Conservation (phyloP, 129 eudicot species). For the Oenanthe sinensis region DNA sequence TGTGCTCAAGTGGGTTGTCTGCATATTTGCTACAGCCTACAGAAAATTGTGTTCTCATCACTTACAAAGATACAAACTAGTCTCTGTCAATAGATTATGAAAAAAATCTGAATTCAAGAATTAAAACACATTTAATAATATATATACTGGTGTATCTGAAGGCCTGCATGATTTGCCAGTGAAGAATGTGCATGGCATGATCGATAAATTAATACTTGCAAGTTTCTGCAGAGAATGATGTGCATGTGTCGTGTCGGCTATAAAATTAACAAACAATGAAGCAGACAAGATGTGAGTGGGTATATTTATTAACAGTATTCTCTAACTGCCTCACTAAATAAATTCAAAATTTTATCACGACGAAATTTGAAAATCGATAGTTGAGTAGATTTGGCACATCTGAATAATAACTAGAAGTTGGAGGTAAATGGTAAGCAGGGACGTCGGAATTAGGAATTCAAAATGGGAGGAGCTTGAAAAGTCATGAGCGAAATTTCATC, state of each 20-base stretch:
- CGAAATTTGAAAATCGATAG: too few species aligned
- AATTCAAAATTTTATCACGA: too few species aligned
- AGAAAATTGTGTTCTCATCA: not conserved
- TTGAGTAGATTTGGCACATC: too few species aligned
- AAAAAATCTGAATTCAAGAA: not conserved
- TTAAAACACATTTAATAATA: not conserved
- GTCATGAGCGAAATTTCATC: too few species aligned
- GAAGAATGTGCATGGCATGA: constrained; percentile 3
- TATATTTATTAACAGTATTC: not conserved
- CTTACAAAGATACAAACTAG: not conserved
- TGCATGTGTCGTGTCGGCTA: not conserved
- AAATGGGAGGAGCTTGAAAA: too few species aligned
- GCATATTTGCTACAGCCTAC: not conserved
- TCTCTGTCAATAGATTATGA: not conserved
- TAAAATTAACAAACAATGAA: not conserved
- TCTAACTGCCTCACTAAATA: not conserved
- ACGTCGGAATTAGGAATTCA: too few species aligned
- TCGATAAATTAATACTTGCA: not conserved
- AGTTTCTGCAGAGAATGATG: not conserved
- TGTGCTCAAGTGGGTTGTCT: not conserved
- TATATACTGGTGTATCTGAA: not conserved
- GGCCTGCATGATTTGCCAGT: not conserved
- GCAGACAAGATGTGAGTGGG: not conserved
- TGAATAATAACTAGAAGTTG: too few species aligned
- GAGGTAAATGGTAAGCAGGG: too few species aligned